Conservation (phyloP, 208 protist species). For the Wallacemonas sp. region DNA sequence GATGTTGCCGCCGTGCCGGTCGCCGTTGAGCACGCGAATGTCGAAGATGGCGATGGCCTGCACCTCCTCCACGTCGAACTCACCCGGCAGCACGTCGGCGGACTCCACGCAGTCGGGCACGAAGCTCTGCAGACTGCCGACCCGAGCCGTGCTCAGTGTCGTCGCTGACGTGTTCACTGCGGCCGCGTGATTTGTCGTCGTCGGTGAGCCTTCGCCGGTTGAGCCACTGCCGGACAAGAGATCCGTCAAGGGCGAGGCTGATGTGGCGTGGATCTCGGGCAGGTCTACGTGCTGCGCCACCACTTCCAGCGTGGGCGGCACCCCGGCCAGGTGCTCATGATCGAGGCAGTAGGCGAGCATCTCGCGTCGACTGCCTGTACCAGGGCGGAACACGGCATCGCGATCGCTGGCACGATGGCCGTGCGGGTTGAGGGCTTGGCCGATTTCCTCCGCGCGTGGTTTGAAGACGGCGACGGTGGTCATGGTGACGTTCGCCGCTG, state of each 20-base stretch:
- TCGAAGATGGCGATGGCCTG: constrained; percentile 78
- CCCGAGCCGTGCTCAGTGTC: constrained; percentile 1
- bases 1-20: constrained; percentile 79
- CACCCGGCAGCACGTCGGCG: constrained; percentile 57
- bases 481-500: background rate
- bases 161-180: too few species aligned
- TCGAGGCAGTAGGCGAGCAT: constrained; percentile 74
- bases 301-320: constrained; percentile 65
- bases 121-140: constrained; percentile 68
- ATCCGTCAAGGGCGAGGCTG: background rate
- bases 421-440: constrained; percentile 53
- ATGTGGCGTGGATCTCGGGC: background rate
- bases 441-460: constrained; percentile 69
- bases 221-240: background rate
- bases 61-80: constrained; percentile 61
- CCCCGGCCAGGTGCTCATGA: constrained; percentile 59
- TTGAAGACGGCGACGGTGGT: constrained; percentile 55
- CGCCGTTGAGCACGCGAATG: constrained; percentile 74
- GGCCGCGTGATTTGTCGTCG: too few species aligned
- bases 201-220: background rate
- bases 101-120: constrained; percentile 52
- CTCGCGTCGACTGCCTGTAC: constrained; percentile 65
- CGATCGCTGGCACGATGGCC: constrained; percentile 49
- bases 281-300: constrained; percentile 16
- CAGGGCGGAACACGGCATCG: constrained; percentile 46